Conservation (phyloP, 2,329 filamentous ascomycete species). For the Claviceps monticola region DNA sequence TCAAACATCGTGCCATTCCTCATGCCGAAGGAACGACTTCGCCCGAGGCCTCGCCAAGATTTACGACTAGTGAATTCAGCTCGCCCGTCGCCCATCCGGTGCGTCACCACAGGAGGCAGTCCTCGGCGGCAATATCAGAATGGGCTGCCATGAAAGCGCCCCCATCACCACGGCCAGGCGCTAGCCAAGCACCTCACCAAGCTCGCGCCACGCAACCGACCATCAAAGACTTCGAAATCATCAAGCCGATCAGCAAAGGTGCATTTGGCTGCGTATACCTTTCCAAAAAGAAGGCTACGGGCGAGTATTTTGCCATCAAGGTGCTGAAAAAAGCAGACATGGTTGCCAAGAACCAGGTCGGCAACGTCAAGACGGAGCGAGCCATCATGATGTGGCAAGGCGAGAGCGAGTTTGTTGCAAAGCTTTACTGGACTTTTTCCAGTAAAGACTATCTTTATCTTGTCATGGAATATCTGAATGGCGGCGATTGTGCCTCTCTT, state of each 20-base stretch:
- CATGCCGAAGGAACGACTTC: conserved; percentile 57
- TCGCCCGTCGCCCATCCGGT: conserved; percentile 51
- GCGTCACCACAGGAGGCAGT: conserved; percentile 73
- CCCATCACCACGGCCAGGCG: conserved; percentile 67
- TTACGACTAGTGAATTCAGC: conserved; percentile 68
- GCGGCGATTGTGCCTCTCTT: conserved; percentile 88
- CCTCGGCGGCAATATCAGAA: conserved; percentile 73
- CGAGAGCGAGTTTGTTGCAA: conserved; percentile 96
- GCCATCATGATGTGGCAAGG: conserved; percentile 99
- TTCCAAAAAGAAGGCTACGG: conserved; percentile 96
- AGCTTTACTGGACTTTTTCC: conserved; percentile 98
- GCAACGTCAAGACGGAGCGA: conserved; percentile 94
- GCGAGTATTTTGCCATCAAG: conserved; percentile 97
- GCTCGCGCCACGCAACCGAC: conserved; percentile 83
- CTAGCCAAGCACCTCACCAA: conserved; percentile 65
- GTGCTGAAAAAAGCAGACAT: conserved; percentile 99
- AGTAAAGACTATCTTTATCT: conserved; percentile 98
- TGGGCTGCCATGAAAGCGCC: conserved; percentile 48
- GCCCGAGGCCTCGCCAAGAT: conserved; percentile 78
- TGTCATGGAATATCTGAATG: conserved; percentile 98
- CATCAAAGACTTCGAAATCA: conserved; percentile 98
- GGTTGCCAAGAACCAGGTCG: conserved; percentile 98
- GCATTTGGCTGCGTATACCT: conserved; percentile 97
- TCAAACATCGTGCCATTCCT: conserved; percentile 60
- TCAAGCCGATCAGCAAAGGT: conserved; percentile 98